Percentiles rank a stretch among this genome's conserved stretches.
phyloP scores from a whole-genome alignment of 495 filamentous ascomycete genomes.

The Aspergillus funiculosus region DNA sequence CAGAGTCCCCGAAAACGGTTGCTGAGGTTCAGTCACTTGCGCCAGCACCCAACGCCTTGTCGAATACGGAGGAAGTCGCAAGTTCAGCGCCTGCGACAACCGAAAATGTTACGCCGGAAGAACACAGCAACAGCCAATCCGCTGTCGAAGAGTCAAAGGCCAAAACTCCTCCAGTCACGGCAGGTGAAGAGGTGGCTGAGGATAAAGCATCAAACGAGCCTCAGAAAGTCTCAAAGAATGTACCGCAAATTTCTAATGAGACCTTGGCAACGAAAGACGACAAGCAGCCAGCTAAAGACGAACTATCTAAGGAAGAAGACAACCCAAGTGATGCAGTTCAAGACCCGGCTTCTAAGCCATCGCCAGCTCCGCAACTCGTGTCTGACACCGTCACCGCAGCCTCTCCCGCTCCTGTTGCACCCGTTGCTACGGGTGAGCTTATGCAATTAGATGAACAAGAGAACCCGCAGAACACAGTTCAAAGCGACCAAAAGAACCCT shows the following conservation, averaged over 20 bases:
- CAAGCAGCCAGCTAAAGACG: constrained; percentile 1
- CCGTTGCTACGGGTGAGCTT: constrained; percentile 3
- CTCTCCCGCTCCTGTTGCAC: not conserved
- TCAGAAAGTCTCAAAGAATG: not conserved
- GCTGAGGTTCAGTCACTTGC: constrained; percentile 13
- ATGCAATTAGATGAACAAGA: constrained; percentile 3
- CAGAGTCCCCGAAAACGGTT: not conserved
- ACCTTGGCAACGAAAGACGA: not conserved
- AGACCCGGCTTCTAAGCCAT: constrained; percentile 1
- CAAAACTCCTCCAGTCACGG: not conserved
- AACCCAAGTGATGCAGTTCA: constrained; percentile 1
- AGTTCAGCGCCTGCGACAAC: not conserved
- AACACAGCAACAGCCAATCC: not conserved
- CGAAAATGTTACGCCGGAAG: not conserved
- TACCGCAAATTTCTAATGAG: not conserved
- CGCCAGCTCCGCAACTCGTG: constrained; percentile 5
- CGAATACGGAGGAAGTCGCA: constrained; percentile 30
- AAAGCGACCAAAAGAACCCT: constrained; percentile 15
- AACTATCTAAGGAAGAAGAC: constrained; percentile 1
- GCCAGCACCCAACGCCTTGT: constrained; percentile 26
- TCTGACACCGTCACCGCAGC: constrained; percentile 6
- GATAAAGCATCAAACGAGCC: not conserved
- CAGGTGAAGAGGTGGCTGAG: not conserved
- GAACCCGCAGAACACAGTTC: constrained; percentile 13
- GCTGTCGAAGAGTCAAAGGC: not conserved